These are phyloP conservation scores for Capsella bursapastoris DNA, from an alignment of 345 rosid genomes.

Conservation along the genomic window DNA sequence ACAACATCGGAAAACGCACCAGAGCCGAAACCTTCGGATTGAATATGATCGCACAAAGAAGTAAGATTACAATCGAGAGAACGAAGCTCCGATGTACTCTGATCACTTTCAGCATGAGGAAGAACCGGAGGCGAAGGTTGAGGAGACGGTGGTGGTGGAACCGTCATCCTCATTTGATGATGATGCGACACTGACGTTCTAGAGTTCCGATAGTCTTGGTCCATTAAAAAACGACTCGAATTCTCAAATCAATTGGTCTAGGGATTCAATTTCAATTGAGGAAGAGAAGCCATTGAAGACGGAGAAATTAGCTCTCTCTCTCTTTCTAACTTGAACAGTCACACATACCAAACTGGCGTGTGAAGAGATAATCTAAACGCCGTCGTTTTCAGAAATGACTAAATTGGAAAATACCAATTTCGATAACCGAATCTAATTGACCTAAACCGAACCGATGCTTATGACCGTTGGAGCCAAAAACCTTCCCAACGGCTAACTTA, in stretches of 20 bases:
- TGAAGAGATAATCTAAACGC: conserved; percentile 16
- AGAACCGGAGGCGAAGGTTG: conserved; percentile 55
- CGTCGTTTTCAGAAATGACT: not conserved
- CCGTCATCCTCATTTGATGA: conserved; percentile 44
- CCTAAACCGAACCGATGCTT: conserved; percentile 32
- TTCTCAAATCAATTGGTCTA: conserved; percentile 11
- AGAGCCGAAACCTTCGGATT: conserved; percentile 77
- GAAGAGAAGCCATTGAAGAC: conserved; percentile 26
- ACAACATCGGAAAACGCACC: conserved; percentile 91
- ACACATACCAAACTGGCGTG: not conserved
- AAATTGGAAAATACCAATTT: not conserved
- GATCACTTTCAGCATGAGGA: conserved; percentile 67
- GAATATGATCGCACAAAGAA: conserved; percentile 93
- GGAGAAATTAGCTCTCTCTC: conserved; percentile 24
- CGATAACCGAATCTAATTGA: conserved; percentile 10
- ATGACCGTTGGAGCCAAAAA: conserved; percentile 42
- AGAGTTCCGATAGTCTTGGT: conserved; percentile 35
- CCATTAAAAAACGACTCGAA: conserved; percentile 11
- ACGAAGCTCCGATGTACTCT: conserved; percentile 70
- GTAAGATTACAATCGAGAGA: conserved; percentile 83
- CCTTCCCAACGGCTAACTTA: conserved; percentile 38
- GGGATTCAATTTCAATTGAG: conserved; percentile 15
- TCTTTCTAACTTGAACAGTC: not conserved
- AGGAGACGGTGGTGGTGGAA: conserved; percentile 53
- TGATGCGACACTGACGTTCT: conserved; percentile 45